phyloP scores from a whole-genome alignment of 148 eudicot species.

The Dianthus caryophyllus region DNA sequence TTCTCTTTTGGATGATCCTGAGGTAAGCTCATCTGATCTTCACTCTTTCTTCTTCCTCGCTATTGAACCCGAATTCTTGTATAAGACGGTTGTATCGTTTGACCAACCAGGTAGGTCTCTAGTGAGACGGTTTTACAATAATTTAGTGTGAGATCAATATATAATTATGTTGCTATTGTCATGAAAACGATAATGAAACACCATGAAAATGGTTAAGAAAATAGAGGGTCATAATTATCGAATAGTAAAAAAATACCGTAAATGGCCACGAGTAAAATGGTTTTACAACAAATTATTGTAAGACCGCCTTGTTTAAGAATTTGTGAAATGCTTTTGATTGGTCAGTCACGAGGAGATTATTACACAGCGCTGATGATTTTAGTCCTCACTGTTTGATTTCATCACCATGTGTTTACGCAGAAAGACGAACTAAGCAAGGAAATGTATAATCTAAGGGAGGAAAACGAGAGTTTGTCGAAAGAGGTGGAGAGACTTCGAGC shows the following conservation, averaged over 20 bases:
- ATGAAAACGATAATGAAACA: no score
- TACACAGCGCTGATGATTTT: neutral
- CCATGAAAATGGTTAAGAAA: no score
- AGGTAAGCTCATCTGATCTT: conserved; percentile 32
- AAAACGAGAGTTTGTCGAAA: conserved; percentile 49
- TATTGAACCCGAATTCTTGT: neutral
- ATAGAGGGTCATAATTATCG: no score
- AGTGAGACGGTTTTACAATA: no score
- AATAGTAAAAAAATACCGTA: no score
- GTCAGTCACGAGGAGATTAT: neutral
- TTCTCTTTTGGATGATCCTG: conserved; percentile 54
- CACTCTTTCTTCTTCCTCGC: neutral
- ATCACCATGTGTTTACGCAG: conserved; percentile 28
- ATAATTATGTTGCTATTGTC: no score
- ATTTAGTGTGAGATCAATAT: no score
- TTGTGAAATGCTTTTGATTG: neutral
- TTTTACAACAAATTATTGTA: no score
- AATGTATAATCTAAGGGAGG: conserved; percentile 34
- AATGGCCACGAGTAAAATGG: no score
- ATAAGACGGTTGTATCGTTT: neutral
- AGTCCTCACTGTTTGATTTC: conserved; percentile 3
- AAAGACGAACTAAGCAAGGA: conserved; percentile 41
- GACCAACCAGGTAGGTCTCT: neutral
- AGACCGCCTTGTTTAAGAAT: no score
- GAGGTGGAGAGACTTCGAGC: conserved; percentile 63